Evolutionary conservation across 805 yeast genomes (phyloP).

Genomic region (Yarrowia sp.): DNA sequence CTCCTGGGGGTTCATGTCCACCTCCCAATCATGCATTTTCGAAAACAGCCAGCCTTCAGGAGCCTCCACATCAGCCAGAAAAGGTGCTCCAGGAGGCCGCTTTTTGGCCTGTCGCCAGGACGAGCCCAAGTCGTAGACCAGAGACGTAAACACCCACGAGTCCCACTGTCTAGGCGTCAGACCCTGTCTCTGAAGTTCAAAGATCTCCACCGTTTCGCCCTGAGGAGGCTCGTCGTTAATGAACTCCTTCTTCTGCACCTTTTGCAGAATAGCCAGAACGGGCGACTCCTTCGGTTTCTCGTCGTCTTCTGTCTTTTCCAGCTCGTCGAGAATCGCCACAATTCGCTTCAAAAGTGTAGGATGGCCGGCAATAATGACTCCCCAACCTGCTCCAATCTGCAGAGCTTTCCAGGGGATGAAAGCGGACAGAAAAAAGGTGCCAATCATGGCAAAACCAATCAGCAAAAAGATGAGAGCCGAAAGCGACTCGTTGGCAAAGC

Average conservation of each 20-base stretch:
- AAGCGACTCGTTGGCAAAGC: slow-evolving; percentile 16
- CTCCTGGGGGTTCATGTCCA: slow-evolving; percentile 50
- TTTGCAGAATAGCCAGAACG: background rate
- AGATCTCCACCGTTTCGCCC: slow-evolving; percentile 55
- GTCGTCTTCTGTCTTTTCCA: background rate
- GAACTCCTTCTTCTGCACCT: slow-evolving; percentile 8
- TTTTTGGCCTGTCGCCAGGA: slow-evolving; percentile 46
- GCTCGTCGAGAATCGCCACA: slow-evolving; percentile 12
- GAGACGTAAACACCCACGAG: slow-evolving; percentile 53
- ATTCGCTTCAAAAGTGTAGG: slow-evolving; percentile 10
- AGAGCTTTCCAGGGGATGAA: slow-evolving; percentile 20
- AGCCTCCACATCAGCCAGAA: slow-evolving; percentile 54
- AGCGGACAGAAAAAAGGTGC: slow-evolving; percentile 4
- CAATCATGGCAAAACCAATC: slow-evolving; percentile 1
- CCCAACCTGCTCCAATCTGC: slow-evolving; percentile 23
- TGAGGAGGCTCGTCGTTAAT: slow-evolving; percentile 24
- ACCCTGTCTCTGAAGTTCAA: slow-evolving; percentile 67
- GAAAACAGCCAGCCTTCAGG: slow-evolving; percentile 76
- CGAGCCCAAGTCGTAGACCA: slow-evolving; percentile 53
- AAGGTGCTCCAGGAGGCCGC: slow-evolving; percentile 62
- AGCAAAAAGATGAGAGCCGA: slow-evolving; percentile 1
- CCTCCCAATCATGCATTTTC: slow-evolving; percentile 56
- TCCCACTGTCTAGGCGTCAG: slow-evolving; percentile 60
- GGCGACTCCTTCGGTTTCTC: slow-evolving; percentile 13
- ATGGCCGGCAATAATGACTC: slow-evolving; percentile 15